Evolutionary conservation across 805 yeast genomes (phyloP), one percentile per base, ranked within the genome.

Genomic region (Torulaspora delbrueckii): DNA sequence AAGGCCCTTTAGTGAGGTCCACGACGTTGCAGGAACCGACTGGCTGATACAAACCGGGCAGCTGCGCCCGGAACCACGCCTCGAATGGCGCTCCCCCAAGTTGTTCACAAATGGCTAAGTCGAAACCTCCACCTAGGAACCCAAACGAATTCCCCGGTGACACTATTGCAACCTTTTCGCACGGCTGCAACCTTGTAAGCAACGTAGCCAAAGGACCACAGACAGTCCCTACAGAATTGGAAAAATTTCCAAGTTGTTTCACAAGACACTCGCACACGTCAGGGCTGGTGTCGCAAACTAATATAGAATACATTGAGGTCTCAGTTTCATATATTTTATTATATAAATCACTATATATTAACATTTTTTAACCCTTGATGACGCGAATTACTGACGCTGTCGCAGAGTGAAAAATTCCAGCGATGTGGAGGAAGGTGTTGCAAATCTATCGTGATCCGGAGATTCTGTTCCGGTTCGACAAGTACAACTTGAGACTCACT

Each of bases 101-200:
- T 39, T 55, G 56, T 14, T 50, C 37, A 30, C 48, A 43, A 23
- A 63, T n/a, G 2, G 63, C 67, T 3, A 59, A 53, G 54, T 76
- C 81, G 54, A 76, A 73, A 1, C 81, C 81, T 2, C 81, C 81
- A 3, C 75, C 76, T 52, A 76, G 60, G 40, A 64, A 70, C 3
- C 79, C 80, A 42, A 70, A 63, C 2, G 77, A 71, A 47, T 76
- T 76, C 1, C 80, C 81, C 1, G 81, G 80, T 2, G 79, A 74
- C 1, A 76, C 69, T 13, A 76, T 63, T 56, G 70, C 47, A 56
- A 43, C 47, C 30, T 38, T 24, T 12, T 37, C 47, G 24, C 16
- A 30, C 9, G 34, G 10, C 10, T 46, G 38, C 4, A 34, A 12
- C 26, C 26, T n/a, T 10, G 14, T 16, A 14, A 40, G 37, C 24